These are phyloP conservation scores for Globisporangium emineosum DNA, from an alignment of 352 stramenopile species.

Conservation along the genomic window DNA sequence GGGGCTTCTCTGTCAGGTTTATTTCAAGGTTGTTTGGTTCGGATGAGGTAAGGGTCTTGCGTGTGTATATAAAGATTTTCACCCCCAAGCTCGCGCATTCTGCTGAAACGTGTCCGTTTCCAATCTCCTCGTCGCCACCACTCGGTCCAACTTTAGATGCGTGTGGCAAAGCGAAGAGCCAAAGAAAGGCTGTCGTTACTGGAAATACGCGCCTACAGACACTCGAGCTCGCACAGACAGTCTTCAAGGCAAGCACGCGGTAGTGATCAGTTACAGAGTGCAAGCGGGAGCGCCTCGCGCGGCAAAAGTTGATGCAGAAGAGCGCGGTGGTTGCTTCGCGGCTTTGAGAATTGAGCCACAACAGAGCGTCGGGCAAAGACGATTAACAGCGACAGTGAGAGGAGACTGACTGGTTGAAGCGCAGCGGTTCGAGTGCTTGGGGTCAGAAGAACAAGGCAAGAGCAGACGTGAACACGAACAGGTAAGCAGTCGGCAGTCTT, in stretches of 20 bases:
- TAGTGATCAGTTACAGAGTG: slow-evolving; percentile 15
- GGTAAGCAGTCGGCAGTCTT: slow-evolving; percentile 10
- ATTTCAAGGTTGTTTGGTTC: not conserved
- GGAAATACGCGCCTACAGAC: slow-evolving; percentile 1
- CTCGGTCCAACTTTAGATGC: slow-evolving; percentile 12
- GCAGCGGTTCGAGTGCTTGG: not conserved
- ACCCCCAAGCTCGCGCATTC: not conserved
- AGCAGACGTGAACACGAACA: not conserved
- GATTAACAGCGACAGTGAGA: not conserved
- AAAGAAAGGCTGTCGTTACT: slow-evolving; percentile 5
- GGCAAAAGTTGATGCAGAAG: slow-evolving; percentile 4
- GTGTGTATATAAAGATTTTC: slow-evolving; percentile 3
- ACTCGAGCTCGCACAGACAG: not conserved
- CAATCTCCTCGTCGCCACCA: not conserved
- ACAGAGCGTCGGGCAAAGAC: not conserved
- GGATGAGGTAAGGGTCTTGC: not conserved
- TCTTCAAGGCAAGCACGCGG: not conserved
- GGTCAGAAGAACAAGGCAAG: not conserved
- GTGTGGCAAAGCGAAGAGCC: slow-evolving; percentile 4
- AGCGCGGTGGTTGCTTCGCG: slow-evolving; percentile 8
- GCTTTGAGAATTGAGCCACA: not conserved
- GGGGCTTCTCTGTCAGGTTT: not conserved
- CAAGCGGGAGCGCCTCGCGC: not conserved
- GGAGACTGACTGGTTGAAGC: not conserved
- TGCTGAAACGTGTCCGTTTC: slow-evolving; percentile 10